phyloP scores from a whole-genome alignment of 768 basidiomycete species.

The Pisolithus albus region DNA sequence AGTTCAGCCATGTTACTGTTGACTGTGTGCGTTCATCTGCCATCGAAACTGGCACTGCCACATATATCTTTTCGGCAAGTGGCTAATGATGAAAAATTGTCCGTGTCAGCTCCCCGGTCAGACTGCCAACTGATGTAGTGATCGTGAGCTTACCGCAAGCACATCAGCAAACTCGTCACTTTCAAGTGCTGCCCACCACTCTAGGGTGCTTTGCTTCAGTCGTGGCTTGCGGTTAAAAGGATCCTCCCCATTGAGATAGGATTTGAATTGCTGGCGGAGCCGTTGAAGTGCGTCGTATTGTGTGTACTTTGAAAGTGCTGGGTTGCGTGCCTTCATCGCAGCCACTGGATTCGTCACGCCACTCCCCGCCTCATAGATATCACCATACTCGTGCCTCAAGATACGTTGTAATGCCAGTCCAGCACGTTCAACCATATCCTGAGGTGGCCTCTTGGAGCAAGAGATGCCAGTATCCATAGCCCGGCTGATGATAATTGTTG shows the following conservation, averaged over 20 bases:
- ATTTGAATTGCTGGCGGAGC: slow-evolving; percentile 1
- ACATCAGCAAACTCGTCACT: slow-evolving; percentile 2
- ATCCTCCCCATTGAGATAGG: background rate
- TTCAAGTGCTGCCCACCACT: slow-evolving; percentile 3
- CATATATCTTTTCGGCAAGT: too few relatives aligned
- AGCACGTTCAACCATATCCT: background rate
- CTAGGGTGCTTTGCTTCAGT: background rate
- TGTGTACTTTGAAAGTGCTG: background rate
- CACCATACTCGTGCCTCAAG: too few relatives aligned
- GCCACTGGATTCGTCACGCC: background rate
- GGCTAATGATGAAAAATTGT: too few relatives aligned
- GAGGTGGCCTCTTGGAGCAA: background rate
- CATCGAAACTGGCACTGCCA: too few relatives aligned
- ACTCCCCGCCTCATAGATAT: too few relatives aligned
- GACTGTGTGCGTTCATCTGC: slow-evolving; percentile 1
- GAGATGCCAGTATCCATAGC: background rate
- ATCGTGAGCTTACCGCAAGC: background rate
- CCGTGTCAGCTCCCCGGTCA: too few relatives aligned
- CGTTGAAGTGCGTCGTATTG: background rate
- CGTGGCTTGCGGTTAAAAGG: slow-evolving; percentile 1
- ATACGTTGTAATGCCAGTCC: background rate
- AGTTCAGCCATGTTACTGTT: slow-evolving; percentile 9
- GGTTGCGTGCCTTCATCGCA: background rate
- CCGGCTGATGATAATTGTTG: too few relatives aligned
- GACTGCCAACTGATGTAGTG: too few relatives aligned